Evolutionary conservation across 2,329 filamentous ascomycete species (phyloP).

Genomic region (Coniella vitis): DNA sequence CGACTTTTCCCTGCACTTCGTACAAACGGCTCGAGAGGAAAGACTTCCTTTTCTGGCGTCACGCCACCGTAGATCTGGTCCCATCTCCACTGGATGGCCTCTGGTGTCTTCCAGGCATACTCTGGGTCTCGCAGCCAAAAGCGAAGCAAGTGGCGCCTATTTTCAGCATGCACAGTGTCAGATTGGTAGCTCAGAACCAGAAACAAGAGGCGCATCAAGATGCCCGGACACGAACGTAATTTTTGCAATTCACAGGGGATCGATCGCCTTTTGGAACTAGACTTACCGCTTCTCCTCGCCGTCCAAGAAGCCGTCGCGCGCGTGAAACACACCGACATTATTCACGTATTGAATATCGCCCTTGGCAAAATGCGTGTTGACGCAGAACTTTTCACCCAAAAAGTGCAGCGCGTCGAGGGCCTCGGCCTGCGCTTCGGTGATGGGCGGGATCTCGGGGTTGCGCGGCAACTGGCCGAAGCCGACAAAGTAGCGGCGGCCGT

Average conservation of each 20-base stretch:
- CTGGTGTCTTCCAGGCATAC: constrained; percentile 41
- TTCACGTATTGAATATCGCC: constrained; percentile 51
- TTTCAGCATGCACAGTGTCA: not conserved
- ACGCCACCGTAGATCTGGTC: constrained; percentile 46
- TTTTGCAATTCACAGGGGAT: too few species aligned
- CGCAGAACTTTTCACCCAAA: constrained; percentile 38
- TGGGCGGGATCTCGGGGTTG: constrained; percentile 46
- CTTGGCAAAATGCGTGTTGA: constrained; percentile 38
- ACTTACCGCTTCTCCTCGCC: constrained; percentile 37
- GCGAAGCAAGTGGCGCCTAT: constrained; percentile 41
- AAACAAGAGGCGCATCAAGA: too few species aligned
- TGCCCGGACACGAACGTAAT: too few species aligned
- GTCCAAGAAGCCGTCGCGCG: constrained; percentile 42
- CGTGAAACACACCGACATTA: constrained; percentile 48
- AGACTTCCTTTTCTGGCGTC: constrained; percentile 43
- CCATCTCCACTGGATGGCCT: constrained; percentile 40
- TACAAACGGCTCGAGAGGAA: constrained; percentile 49
- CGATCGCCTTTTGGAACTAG: too few species aligned
- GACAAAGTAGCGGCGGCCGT: constrained; percentile 52
- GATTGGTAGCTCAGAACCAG: too few species aligned
- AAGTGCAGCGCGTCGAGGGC: constrained; percentile 46
- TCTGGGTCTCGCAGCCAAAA: constrained; percentile 45
- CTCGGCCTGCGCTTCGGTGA: constrained; percentile 46
- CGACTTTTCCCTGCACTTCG: constrained; percentile 30
- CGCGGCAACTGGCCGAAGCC: constrained; percentile 50